Evolutionary conservation across 1,284 basidiomycete genomes (phyloP).

Genomic region (Cryptococcus floricola): DNA sequence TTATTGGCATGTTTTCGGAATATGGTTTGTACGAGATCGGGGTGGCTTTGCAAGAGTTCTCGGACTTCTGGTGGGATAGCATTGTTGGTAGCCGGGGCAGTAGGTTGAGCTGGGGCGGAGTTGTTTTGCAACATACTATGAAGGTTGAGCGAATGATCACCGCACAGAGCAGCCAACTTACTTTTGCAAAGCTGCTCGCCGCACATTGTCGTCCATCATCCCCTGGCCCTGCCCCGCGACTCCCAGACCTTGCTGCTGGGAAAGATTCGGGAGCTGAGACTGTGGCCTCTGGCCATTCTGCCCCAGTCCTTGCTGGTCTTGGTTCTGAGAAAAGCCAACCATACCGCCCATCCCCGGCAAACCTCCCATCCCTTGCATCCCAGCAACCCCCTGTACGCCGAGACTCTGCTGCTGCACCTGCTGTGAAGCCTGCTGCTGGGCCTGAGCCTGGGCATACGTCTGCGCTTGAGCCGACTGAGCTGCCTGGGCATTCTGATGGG

Average conservation of each 20-base stretch:
- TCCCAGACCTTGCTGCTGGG: neutral
- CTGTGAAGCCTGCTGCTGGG: slow-evolving; percentile 3
- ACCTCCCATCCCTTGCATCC: slow-evolving; percentile 10
- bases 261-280: neutral
- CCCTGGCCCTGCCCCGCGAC: neutral
- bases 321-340: neutral
- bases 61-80: neutral
- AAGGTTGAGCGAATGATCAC: neutral
- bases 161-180: slow-evolving; percentile 3
- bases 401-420: slow-evolving; percentile 9
- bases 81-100: neutral
- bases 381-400: neutral
- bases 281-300: slow-evolving; percentile 1
- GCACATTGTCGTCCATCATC: slow-evolving; percentile 8
- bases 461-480: neutral
- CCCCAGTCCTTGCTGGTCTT: slow-evolving; percentile 2
- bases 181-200: slow-evolving; percentile 16
- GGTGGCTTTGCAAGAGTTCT: slow-evolving; percentile 8
- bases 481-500: neutral
- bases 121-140: slow-evolving; percentile 10
- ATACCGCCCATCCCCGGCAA: slow-evolving; percentile 7
- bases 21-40: slow-evolving; percentile 7
- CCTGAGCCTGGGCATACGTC: neutral
- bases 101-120: neutral
- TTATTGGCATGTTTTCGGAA: slow-evolving; percentile 11